phyloP scores from a whole-genome alignment of 257 asterid species.

The Solanum lignicaule region DNA sequence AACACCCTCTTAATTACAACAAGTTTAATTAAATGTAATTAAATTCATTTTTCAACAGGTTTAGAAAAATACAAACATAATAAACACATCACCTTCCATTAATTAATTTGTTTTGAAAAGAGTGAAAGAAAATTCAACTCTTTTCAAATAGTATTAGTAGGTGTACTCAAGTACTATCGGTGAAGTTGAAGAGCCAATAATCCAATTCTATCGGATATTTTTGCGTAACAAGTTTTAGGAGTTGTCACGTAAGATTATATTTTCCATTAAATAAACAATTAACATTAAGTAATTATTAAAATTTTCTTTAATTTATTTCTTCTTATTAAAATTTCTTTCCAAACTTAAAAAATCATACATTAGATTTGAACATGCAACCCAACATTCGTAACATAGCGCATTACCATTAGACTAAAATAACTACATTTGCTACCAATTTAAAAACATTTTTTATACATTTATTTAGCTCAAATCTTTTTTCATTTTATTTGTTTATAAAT shows the following conservation, averaged over 20 bases:
- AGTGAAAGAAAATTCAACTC: background rate
- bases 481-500: background rate
- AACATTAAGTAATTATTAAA: too few relatives aligned
- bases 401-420: background rate
- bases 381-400: too few relatives aligned
- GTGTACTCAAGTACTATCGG: background rate
- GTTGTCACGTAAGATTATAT: too few relatives aligned
- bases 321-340: background rate
- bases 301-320: too few relatives aligned
- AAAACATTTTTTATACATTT: too few relatives aligned
- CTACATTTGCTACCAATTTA: background rate
- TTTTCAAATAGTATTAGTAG: background rate
- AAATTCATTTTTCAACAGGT: background rate
- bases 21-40: too few relatives aligned
- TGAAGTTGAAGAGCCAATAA: background rate
- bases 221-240: background rate
- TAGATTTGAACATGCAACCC: too few relatives aligned
- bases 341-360: background rate
- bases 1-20: too few relatives aligned
- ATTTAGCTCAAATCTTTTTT: background rate
- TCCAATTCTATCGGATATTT: background rate
- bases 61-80: background rate
- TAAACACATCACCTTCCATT: background rate
- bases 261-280: too few relatives aligned
- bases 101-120: too few relatives aligned